These are phyloP conservation scores for Psilocybe sp. DNA, from an alignment of 768 basidiomycete species.

Conservation along the genomic window DNA sequence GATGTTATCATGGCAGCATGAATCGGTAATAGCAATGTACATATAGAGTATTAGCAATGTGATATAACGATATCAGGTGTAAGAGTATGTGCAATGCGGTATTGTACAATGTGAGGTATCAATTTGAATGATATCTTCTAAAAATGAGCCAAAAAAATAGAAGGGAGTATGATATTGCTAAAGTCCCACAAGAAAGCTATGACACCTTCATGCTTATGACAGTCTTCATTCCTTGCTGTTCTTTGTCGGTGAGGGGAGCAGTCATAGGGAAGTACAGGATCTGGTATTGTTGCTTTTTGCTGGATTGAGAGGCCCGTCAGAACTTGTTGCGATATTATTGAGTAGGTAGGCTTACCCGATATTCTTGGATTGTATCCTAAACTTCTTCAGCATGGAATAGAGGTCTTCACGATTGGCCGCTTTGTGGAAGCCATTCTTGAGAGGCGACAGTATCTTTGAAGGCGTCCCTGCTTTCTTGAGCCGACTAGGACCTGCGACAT, in stretches of 20 bases:
- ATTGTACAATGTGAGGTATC: not conserved
- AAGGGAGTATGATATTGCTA: too few species aligned
- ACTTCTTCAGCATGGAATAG: slow-evolving; percentile 32
- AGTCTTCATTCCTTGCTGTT: slow-evolving; percentile 47
- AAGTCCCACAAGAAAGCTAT: too few species aligned
- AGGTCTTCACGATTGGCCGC: slow-evolving; percentile 11
- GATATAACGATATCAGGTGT: not conserved
- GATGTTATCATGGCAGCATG: slow-evolving; percentile 47
- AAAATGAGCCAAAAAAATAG: not conserved
- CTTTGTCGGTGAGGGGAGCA: slow-evolving; percentile 51
- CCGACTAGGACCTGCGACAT: not conserved
- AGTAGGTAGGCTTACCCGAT: slow-evolving; percentile 31
- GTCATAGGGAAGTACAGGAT: slow-evolving; percentile 80
- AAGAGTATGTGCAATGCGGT: not conserved
- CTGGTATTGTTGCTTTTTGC: slow-evolving; percentile 66
- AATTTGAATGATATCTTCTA: not conserved
- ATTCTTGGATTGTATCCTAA: slow-evolving; percentile 42
- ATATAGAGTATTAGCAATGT: slow-evolving; percentile 6
- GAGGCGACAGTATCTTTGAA: slow-evolving; percentile 3
- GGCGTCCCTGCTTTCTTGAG: not conserved
- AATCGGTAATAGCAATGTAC: slow-evolving; percentile 17
- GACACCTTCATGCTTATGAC: slow-evolving; percentile 49
- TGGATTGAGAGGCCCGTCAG: slow-evolving; percentile 17
- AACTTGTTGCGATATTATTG: not conserved
- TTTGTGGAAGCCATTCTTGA: slow-evolving; percentile 4